Evolutionary conservation across 73 alveolate genomes (phyloP).

Genomic region (Paramecium pentaurelia): DNA sequence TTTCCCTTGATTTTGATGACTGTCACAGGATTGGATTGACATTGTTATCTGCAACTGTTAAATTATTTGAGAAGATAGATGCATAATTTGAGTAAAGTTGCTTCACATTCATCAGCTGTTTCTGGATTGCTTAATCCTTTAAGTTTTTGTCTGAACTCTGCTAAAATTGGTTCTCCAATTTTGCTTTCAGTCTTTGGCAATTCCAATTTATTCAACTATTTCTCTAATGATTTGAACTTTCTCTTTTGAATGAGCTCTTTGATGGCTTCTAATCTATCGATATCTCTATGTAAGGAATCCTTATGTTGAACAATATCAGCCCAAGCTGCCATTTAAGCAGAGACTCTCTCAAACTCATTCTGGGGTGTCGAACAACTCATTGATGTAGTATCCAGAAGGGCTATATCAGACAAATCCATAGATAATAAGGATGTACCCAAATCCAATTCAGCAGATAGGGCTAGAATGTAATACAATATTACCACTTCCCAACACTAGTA

Average conservation of each 20-base stretch:
- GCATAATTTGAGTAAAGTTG: constrained; percentile 29
- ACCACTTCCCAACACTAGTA: constrained; percentile 24
- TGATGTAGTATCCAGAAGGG: constrained; percentile 25
- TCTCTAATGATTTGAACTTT: neutral
- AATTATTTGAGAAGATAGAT: constrained; percentile 30
- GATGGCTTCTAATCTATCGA: neutral
- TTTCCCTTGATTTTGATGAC: constrained; percentile 43
- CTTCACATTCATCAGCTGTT: constrained; percentile 36
- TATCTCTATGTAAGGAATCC: constrained; percentile 22
- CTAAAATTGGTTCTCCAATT: constrained; percentile 20
- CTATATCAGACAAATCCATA: neutral
- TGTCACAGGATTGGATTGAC: constrained; percentile 28
- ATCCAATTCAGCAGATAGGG: neutral
- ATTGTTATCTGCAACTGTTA: constrained; percentile 40
- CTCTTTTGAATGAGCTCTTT: constrained; percentile 15
- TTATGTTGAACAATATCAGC: constrained; percentile 46
- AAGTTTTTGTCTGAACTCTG: constrained; percentile 31
- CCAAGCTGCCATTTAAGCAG: constrained; percentile 49
- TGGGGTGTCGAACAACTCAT: constrained; percentile 46
- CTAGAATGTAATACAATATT: neutral
- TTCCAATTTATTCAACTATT: neutral
- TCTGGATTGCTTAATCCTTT: constrained; percentile 17
- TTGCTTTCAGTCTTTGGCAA: constrained; percentile 16
- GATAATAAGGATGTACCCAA: constrained; percentile 21
- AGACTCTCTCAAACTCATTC: constrained; percentile 32